These are phyloP conservation scores for Cladosporium phlei DNA, from an alignment of 2,329 filamentous ascomycete species.

Conservation along the genomic window DNA sequence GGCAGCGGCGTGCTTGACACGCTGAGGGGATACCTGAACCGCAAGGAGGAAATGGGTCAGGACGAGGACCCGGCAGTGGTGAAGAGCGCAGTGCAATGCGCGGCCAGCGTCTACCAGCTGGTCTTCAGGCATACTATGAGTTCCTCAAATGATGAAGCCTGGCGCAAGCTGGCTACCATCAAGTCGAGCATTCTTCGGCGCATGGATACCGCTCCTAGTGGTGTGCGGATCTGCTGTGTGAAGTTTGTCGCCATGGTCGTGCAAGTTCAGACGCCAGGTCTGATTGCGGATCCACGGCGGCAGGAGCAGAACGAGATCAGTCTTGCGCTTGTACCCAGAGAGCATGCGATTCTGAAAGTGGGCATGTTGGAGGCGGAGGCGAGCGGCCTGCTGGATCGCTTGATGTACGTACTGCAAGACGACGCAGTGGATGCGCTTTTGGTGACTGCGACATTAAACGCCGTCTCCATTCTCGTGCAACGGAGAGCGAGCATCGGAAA, in stretches of 20 bases:
- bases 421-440: constrained; percentile 77
- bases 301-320: constrained; percentile 77
- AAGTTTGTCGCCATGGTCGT: constrained; percentile 96
- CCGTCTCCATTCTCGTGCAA: constrained; percentile 75
- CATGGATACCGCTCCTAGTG: constrained; percentile 74
- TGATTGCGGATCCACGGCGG: constrained; percentile 78
- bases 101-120: constrained; percentile 87
- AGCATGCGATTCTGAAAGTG: constrained; percentile 74
- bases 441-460: constrained; percentile 88
- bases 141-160: constrained; percentile 77
- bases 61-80: constrained; percentile 74
- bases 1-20: constrained; percentile 71
- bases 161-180: constrained; percentile 83
- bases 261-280: constrained; percentile 81
- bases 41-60: constrained; percentile 46
- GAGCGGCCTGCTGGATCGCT: constrained; percentile 80
- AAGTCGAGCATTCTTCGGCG: constrained; percentile 83
- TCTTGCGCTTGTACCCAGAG: constrained; percentile 74
- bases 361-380: constrained; percentile 87
- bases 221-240: constrained; percentile 87
- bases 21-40: constrained; percentile 49
- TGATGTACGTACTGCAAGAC: constrained; percentile 80
- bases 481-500: constrained; percentile 73
- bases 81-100: constrained; percentile 80
- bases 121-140: constrained; percentile 89